A percentile compares a stretch with the other conserved stretches of the same genome.
Conservation (phyloP, 2,329 filamentous ascomycete genomes). For the Fusarium acutatum region DNA sequence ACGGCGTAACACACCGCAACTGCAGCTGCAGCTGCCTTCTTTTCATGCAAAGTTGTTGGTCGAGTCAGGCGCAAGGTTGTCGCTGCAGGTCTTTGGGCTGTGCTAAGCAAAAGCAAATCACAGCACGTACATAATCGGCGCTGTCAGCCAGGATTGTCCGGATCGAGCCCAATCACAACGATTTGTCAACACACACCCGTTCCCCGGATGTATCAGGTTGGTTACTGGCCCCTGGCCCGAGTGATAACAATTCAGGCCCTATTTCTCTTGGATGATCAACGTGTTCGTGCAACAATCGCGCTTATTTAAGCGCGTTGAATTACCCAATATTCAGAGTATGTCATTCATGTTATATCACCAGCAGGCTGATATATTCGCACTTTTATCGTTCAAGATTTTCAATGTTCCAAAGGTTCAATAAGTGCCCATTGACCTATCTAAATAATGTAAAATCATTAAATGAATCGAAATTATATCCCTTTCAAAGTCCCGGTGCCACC, state of each 20-base stretch:
- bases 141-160: neutral
- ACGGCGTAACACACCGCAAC: neutral
- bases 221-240: neutral
- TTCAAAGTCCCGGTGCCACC: neutral
- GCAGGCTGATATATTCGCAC: neutral
- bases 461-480: neutral
- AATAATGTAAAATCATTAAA: neutral
- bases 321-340: neutral
- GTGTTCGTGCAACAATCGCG: neutral
- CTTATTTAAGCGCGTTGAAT: neutral
- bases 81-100: neutral
- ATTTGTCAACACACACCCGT: neutral
- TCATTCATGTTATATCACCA: neutral
- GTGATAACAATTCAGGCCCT: neutral
- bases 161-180: neutral
- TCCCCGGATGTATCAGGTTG: neutral
- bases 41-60: neutral
- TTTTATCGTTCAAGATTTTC: neutral
- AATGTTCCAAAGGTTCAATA: neutral
- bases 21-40: constrained; percentile 4
- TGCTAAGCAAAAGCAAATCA: constrained; percentile 20
- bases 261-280: neutral
- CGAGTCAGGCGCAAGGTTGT: neutral
- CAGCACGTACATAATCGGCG: neutral
- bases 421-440: neutral